Evolutionary conservation across 805 yeast genomes (phyloP).

Genomic region (Ogataea polymorpha): DNA sequence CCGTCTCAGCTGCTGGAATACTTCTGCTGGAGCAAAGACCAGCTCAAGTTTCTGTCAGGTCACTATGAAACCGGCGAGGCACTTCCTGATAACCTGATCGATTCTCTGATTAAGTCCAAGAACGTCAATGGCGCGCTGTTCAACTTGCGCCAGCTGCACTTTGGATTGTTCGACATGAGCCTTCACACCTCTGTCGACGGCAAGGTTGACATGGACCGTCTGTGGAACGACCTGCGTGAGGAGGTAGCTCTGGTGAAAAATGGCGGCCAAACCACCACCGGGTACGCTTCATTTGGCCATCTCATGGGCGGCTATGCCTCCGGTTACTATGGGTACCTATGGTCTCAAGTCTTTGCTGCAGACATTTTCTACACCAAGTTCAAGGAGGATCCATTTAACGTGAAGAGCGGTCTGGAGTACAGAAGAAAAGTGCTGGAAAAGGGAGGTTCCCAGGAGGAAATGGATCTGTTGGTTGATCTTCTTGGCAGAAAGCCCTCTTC

Average conservation of each 20-base stretch:
- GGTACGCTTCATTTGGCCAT: constrained; percentile 77
- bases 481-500: constrained; percentile 76
- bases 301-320: constrained; percentile 83
- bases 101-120: constrained; percentile 58
- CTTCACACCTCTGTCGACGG: constrained; percentile 52
- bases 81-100: constrained; percentile 54
- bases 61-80: constrained; percentile 60
- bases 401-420: constrained; percentile 58
- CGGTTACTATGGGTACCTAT: constrained; percentile 83
- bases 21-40: constrained; percentile 77
- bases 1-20: constrained; percentile 88
- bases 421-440: constrained; percentile 65
- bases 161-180: constrained; percentile 73
- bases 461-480: constrained; percentile 59
- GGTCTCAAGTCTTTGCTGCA: constrained; percentile 82
- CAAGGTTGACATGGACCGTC: constrained; percentile 47
- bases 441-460: constrained; percentile 73
- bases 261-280: constrained; percentile 56
- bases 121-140: constrained; percentile 74
- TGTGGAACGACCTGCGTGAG: constrained; percentile 67
- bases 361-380: constrained; percentile 76
- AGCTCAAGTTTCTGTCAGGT: constrained; percentile 55
- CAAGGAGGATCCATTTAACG: constrained; percentile 63
- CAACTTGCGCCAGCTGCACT: constrained; percentile 73
- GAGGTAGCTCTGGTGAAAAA: constrained; percentile 57